Base-by-base conservation (phyloP, 2,329 filamentous ascomycete species). In the Xenosphaeropsis pyriputrescens region DNA sequence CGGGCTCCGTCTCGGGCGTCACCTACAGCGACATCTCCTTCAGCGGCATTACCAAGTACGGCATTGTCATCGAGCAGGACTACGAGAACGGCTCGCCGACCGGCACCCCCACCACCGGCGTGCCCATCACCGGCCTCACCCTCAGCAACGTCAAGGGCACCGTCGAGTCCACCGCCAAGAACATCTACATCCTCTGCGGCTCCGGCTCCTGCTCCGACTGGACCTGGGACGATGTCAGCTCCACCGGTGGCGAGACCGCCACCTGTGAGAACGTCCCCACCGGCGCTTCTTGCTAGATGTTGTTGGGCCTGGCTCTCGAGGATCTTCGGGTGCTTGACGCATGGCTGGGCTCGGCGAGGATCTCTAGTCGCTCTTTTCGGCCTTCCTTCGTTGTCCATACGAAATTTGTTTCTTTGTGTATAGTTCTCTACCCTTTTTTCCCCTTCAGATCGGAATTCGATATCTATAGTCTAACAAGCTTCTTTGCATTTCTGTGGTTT, bases 41-140 rank as follows among this genome's bases (percentile, higher is more conserved):
- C 2, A 60, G 56, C 31, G 52, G 55, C 32, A 72, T 73, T 47
- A 52, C 63, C 37, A 56, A 64, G 15, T 72, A 74, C 49, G 70
- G 66, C 32, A 65, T 76, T 41, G 59, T 74, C 36, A 64, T 76
- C 41, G 58, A 75, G 52, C 72, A 77, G 57, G 68, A 74, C 50
- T 75, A 70, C 45, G 48, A 64, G 46, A 67, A 67, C 43, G 63
- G 64, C 12, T 52, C 49, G 11, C 62, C 61, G 3, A 62, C 56
- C 7, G 65, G 64, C 16, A 52, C n/a, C 0, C 61, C 65, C 8
- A 67, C 62, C 26, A 46, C 47, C 18, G 66, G 67, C 29, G 64
- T 72, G 13, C 67, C 66, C 12, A 70, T 72, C 51, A 70, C 67
- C 7, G 61, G 57, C 6, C 44, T 72, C 6, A 62, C 57, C 1